Evolutionary conservation across 306 rosid genomes (phyloP), one percentile per base, ranked within the genome.

Genomic region (Cyclanthera cordifolia): DNA sequence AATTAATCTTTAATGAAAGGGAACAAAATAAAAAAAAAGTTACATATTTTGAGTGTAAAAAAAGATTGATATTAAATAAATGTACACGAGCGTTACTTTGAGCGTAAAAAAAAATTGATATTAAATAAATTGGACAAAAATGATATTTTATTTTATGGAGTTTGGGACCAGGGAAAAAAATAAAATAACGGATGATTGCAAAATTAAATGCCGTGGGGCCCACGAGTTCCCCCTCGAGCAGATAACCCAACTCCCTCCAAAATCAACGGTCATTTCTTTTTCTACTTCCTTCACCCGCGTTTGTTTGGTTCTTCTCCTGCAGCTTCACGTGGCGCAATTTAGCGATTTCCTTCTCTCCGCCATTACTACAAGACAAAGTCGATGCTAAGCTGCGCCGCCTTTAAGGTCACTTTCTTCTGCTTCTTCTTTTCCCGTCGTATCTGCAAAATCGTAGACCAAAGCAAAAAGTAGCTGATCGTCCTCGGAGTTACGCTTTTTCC

Each of bases 241-340:
- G 49, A 71, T 43, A 58, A 70, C 14, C 39, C 9, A 5, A 3
- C 54, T 52, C 73, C 47, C 49, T 28, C 53, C 67, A 41, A 45
- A 64, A 64, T 61, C 75, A 72, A 72, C 75, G 70, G 75, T 55
- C 56, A 72, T 41, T 43, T 47, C 50, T 66, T 13, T 5, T 70
- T 52, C 28, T 14, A 52, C 48, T 14, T 5, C 47, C 14, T 37
- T 20, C 48, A 10, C 16, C 28, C 13, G 1, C 46, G 14, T 8
- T 39, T 37, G 49, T 52, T 63, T n/a, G 20, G 8, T 52, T 71
- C 43, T 39, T 46, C 50, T 13, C 2, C 63, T 56, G 39, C 34
- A 23, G 6, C 6, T 8, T 16, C 47, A n/a, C 53, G 8, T 60
- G 55, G 69, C 63, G 59, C n/a, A 72, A 3, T 5, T 48, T 72